Evolutionary conservation across 805 yeast genomes (phyloP).

Genomic region (Metschnikowia amazonensis): DNA sequence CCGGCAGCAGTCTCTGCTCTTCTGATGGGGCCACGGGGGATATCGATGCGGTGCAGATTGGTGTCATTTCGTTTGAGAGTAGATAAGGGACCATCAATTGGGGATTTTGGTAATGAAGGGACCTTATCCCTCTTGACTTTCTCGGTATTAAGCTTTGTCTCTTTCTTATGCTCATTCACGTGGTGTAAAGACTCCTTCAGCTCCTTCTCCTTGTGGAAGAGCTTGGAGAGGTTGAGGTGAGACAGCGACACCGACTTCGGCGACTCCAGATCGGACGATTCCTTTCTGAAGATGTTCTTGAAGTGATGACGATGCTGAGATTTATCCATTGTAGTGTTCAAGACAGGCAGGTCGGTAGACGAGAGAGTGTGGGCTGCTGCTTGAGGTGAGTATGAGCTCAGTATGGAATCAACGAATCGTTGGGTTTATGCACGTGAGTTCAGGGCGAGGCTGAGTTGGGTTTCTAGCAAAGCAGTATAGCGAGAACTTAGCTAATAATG

Average conservation of each 20-base stretch:
- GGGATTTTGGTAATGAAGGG: conserved; percentile 6
- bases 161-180: background rate
- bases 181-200: conserved; percentile 3
- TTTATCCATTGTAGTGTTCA: conserved; percentile 6
- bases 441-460: background rate
- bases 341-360: background rate
- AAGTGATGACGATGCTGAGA: conserved; percentile 19
- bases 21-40: conserved; percentile 12
- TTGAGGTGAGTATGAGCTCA: background rate
- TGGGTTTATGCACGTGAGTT: background rate
- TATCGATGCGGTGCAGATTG: conserved; percentile 11
- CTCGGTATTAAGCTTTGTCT: conserved; percentile 3
- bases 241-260: conserved; percentile 11
- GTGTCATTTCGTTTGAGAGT: conserved; percentile 15
- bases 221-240: conserved; percentile 19
- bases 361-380: background rate
- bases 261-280: conserved; percentile 13
- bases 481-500: background rate
- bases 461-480: background rate
- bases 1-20: conserved; percentile 34
- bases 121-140: background rate
- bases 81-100: conserved; percentile 6
- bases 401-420: background rate
- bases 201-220: conserved; percentile 22
- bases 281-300: conserved; percentile 23